Base-by-base conservation (phyloP, 164 flowering plant species). In the Cinnamomum chago region DNA sequence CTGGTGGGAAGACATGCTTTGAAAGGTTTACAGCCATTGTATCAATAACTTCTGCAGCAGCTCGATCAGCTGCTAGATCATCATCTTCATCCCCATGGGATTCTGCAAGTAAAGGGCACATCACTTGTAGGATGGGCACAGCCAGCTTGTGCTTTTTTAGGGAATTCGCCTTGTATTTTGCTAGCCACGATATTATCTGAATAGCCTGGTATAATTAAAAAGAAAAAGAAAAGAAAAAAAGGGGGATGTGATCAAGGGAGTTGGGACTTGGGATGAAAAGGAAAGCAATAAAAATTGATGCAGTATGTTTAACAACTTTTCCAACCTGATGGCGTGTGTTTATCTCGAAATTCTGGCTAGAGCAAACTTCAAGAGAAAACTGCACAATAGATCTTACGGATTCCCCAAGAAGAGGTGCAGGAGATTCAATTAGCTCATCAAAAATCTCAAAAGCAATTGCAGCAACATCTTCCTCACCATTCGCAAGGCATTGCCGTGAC, bases 31-130 rank as follows among this genome's bases (percentile, higher is more conserved):
- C 25, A 73, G 98, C 96, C 93, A 93, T 90, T 2, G 94, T 93
- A 73, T 95, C 98, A 76, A 95, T 88, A 78, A 95, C 98, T 88
- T 95, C 98, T 20, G 98, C 97, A 81, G 97, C 98, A 82, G 96
- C 93, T 80, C 98, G 89, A 81, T 95, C 98, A 24, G 92, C 84
- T 73, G 97, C 92, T 71, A 90, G 92, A 84, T 95, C 99, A 83
- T 91, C 97, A 78, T 89, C 94, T 76, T 88, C 92, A 82, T 91
- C 95, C 23, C 85, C 51, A 66, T 75, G 83, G 75, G 98, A 82
- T 77, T 95, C 96, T 50, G 97, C 91, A 79, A 95, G 95, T 80
- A 95, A 83, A 50, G 97, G 93, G 82, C 99, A 95, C 87, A 93
- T 90, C 62, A 93, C 88, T 86, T 95, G 98, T 81, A 95, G 83